Evolutionary conservation across 306 rosid genomes (phyloP).

Genomic region (Castanospermum australe): DNA sequence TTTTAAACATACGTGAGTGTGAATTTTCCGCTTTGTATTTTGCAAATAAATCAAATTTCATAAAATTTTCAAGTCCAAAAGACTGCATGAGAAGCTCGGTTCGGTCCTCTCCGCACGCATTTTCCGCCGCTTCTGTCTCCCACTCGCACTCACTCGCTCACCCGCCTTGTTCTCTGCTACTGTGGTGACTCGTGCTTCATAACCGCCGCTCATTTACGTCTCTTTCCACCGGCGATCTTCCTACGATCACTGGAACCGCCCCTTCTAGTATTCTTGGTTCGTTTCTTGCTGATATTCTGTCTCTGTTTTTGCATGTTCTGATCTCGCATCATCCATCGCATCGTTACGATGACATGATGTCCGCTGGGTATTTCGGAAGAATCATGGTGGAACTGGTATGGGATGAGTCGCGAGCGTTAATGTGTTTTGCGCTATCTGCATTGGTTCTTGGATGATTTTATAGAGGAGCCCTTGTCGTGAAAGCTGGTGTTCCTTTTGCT

Average conservation of each 20-base stretch:
- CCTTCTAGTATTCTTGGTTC: not conserved
- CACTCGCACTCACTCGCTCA: not conserved
- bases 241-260: constrained; percentile 6
- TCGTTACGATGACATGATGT: not conserved
- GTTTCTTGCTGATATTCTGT: not conserved
- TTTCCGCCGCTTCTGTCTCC: not conserved
- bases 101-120: not conserved
- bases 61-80: constrained; percentile 26
- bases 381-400: too few relatives aligned
- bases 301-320: not conserved
- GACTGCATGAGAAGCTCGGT: not conserved
- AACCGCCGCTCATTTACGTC: not conserved
- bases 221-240: not conserved
- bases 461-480: not conserved
- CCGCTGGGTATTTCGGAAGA: not conserved
- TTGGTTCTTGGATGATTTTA: not conserved
- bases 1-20: too few relatives aligned
- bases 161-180: not conserved
- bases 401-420: too few relatives aligned
- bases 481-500: not conserved
- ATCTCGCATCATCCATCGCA: not conserved
- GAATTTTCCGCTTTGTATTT: too few relatives aligned
- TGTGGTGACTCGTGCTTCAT: constrained; percentile 17
- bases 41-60: constrained; percentile 15
- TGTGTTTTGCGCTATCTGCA: not conserved